Percentiles rank a stretch among this genome's conserved stretches.
Evolutionary conservation across 768 basidiomycete species (phyloP).

Genomic region (Thelephora ganbajun): DNA sequence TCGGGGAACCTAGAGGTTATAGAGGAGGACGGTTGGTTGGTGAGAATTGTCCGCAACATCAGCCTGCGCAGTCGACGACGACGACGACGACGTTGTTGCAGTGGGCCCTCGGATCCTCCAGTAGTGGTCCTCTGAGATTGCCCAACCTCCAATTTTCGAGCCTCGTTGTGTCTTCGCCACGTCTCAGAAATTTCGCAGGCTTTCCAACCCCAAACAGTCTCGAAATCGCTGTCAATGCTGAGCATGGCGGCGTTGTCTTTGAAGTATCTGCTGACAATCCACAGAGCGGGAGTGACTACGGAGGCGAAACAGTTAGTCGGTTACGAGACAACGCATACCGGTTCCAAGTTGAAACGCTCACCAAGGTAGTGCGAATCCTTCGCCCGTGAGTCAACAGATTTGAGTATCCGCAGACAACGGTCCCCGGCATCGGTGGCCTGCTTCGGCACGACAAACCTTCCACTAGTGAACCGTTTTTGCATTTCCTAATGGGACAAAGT

Average conservation of each 20-base stretch:
- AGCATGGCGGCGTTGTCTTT: conserved; percentile 40
- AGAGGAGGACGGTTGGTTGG: conserved; percentile 4
- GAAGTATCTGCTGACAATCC: conserved; percentile 40
- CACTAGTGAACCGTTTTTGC: too few relatives aligned
- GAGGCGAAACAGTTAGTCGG: neutral
- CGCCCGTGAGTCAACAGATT: neutral
- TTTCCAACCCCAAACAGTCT: conserved; percentile 47
- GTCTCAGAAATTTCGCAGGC: neutral
- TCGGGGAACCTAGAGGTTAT: too few relatives aligned
- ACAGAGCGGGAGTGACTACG: neutral
- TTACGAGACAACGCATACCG: conserved; percentile 8
- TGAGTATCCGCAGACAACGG: neutral
- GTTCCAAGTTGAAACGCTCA: conserved; percentile 25
- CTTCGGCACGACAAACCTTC: too few relatives aligned
- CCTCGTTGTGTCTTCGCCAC: neutral
- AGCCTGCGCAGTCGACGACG: conserved; percentile 12
- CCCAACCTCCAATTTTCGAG: too few relatives aligned
- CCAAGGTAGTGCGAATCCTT: conserved; percentile 15
- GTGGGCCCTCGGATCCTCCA: too few relatives aligned
- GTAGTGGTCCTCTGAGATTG: too few relatives aligned
- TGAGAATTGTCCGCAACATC: conserved; percentile 7
- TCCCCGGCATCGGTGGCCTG: too few relatives aligned
- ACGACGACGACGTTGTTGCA: conserved; percentile 8
- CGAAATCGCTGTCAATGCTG: conserved; percentile 49
- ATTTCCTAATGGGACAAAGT: neutral